These are phyloP conservation scores for Astrephomene gubernaculifera DNA, from an alignment of 139 green algal genomes.

Conservation along the genomic window DNA sequence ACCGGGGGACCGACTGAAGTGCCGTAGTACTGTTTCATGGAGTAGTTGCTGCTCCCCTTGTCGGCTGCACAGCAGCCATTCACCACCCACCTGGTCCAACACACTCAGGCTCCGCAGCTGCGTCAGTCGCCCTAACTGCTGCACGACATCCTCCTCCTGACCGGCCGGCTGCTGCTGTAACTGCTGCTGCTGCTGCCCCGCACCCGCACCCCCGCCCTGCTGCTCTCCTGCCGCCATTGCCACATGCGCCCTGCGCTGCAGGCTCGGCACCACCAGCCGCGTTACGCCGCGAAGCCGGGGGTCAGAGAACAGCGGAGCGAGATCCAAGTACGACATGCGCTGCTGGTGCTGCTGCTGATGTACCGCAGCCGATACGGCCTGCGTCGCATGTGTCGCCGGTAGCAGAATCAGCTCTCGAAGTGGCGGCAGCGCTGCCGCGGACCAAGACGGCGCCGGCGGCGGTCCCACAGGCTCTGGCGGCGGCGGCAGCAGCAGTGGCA, in stretches of 20 bases:
- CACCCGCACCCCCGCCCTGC: neutral
- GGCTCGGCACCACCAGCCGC: neutral
- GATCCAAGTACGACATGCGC: neutral
- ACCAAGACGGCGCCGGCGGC: neutral
- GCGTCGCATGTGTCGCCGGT: neutral
- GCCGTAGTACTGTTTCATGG: too few species aligned
- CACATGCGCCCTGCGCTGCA: neutral
- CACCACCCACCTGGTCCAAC: conserved; percentile 1
- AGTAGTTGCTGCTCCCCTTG: too few species aligned
- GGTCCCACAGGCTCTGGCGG: neutral
- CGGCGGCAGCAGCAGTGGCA: conserved; percentile 3
- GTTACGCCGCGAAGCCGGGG: neutral
- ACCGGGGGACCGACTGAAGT: too few species aligned
- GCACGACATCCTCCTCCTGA: neutral
- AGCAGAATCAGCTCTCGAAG: conserved; percentile 2
- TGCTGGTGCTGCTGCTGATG: too few species aligned
- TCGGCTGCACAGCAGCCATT: too few species aligned
- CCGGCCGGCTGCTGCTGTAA: too few species aligned
- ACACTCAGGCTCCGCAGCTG: conserved; percentile 7
- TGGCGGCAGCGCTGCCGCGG: neutral
- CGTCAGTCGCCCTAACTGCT: neutral
- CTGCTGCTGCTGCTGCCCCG: neutral
- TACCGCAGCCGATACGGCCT: too few species aligned
- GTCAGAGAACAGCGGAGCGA: conserved; percentile 5
- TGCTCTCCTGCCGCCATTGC: neutral